A percentile compares a stretch with the other conserved stretches of the same genome.
Evolutionary conservation across 495 filamentous ascomycete species (phyloP).

Genomic region (Elasticomyces elasticus): DNA sequence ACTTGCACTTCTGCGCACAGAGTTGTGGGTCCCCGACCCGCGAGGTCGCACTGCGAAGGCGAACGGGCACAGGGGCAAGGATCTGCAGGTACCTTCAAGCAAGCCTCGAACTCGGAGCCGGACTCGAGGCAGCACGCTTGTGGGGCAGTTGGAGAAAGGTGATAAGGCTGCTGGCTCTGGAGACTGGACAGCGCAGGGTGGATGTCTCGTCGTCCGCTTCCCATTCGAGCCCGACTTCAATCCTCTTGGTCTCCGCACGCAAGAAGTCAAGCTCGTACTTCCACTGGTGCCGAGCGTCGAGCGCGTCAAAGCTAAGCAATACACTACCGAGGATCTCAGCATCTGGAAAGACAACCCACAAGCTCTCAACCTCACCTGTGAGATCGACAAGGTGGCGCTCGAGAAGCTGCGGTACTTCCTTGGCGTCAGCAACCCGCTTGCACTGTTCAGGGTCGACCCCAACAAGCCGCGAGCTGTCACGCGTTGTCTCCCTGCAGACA

Average conservation of each 20-base stretch:
- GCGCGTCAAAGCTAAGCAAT: conserved; percentile 43
- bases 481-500: conserved; percentile 61
- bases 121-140: conserved; percentile 4
- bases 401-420: conserved; percentile 46
- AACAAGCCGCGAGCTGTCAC: conserved; percentile 54
- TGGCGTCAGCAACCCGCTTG: conserved; percentile 53
- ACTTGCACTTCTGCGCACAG: conserved; percentile 62
- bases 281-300: conserved; percentile 52
- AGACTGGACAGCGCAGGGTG: conserved; percentile 43
- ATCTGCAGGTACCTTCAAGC: background rate
- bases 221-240: conserved; percentile 37
- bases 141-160: conserved; percentile 6
- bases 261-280: conserved; percentile 41
- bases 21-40: conserved; percentile 71
- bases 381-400: conserved; percentile 42
- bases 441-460: conserved; percentile 63
- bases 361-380: conserved; percentile 38
- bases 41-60: background rate
- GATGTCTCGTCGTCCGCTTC: conserved; percentile 49
- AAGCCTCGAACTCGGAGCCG: conserved; percentile 1
- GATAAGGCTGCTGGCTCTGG: conserved; percentile 21
- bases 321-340: conserved; percentile 51
- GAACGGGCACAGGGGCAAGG: background rate
- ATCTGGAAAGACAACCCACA: conserved; percentile 67
- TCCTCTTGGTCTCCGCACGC: conserved; percentile 22